Evolutionary conservation across 2,329 filamentous ascomycete species (phyloP).

Genomic region (Penicillium sp.): DNA sequence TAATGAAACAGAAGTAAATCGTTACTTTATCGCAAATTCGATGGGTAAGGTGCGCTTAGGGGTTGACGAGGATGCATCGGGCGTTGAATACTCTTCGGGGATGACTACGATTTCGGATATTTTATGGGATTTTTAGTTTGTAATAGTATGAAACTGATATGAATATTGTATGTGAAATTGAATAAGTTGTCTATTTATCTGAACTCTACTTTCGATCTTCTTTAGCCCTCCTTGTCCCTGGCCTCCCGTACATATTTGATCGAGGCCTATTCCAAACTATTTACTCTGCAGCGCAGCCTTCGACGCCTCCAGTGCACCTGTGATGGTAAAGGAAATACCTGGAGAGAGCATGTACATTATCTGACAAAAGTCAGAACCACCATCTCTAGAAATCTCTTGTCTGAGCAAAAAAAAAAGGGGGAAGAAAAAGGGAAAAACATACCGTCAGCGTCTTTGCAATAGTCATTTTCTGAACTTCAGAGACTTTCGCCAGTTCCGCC

Average conservation of each 20-base stretch:
- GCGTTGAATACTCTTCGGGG: slow-evolving; percentile 5
- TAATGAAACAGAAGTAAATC: slow-evolving; percentile 30
- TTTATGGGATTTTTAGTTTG: slow-evolving; percentile 16
- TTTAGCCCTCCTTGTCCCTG: background rate
- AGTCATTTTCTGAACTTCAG: slow-evolving; percentile 56
- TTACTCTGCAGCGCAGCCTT: slow-evolving; percentile 17
- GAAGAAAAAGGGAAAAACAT: slow-evolving; percentile 31
- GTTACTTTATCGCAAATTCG: background rate
- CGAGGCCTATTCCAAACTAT: background rate
- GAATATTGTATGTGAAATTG: background rate
- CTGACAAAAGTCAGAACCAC: slow-evolving; percentile 23
- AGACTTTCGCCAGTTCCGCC: slow-evolving; percentile 52
- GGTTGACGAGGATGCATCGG: slow-evolving; percentile 13
- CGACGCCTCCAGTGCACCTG: slow-evolving; percentile 37
- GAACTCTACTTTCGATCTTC: background rate
- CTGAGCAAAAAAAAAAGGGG: background rate
- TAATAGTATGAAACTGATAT: background rate
- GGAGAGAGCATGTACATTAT: slow-evolving; percentile 40
- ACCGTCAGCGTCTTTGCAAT: slow-evolving; percentile 59
- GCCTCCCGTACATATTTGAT: background rate
- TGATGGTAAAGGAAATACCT: slow-evolving; percentile 37
- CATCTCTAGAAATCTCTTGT: background rate
- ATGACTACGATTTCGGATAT: slow-evolving; percentile 19
- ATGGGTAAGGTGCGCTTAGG: background rate
- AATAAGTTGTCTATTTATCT: background rate